Percentiles rank a stretch among this genome's conserved stretches.
Conservation (phyloP, 1,139 yeast genomes). For the Lodderomyces margitis region DNA sequence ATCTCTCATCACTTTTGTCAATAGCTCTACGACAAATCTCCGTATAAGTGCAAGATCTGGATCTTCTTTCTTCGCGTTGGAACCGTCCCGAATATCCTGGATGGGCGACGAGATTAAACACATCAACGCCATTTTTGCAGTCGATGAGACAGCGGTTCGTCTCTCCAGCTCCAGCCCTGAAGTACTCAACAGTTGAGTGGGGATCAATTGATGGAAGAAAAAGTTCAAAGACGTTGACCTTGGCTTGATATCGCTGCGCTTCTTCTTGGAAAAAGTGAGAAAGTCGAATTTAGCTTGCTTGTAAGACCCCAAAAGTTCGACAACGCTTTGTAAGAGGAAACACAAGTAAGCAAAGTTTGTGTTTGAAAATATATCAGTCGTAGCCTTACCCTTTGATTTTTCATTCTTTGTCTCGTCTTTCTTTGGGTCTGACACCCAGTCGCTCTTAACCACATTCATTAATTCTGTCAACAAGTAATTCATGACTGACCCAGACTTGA, state of each 20-base stretch:
- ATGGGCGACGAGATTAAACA: constrained; percentile 59
- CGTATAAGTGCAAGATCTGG: constrained; percentile 72
- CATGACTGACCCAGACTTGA: constrained; percentile 42
- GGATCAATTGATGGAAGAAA: constrained; percentile 72
- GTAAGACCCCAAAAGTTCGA: constrained; percentile 77
- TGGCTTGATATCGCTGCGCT: constrained; percentile 45
- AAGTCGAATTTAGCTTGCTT: constrained; percentile 81
- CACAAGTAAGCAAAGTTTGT: constrained; percentile 60
- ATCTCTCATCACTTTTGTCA: constrained; percentile 63
- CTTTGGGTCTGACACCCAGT: constrained; percentile 45
- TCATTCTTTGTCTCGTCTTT: constrained; percentile 13
- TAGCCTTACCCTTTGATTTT: constrained; percentile 18
- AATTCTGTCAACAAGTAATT: constrained; percentile 62
- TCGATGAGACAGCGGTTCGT: constrained; percentile 44
- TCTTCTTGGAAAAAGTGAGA: constrained; percentile 68
- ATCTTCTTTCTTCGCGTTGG: constrained; percentile 53
- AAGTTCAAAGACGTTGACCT: constrained; percentile 76
- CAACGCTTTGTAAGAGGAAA: constrained; percentile 63
- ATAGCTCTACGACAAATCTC: constrained; percentile 67
- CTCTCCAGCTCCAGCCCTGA: constrained; percentile 37
- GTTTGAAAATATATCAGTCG: constrained; percentile 36
- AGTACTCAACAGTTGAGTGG: constrained; percentile 44
- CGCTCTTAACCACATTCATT: constrained; percentile 52
- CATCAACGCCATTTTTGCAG: constrained; percentile 53
- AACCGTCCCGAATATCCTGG: constrained; percentile 38